Evolutionary conservation across 345 rosid genomes (phyloP).

Genomic region (Eucalyptus cladocalyx): DNA sequence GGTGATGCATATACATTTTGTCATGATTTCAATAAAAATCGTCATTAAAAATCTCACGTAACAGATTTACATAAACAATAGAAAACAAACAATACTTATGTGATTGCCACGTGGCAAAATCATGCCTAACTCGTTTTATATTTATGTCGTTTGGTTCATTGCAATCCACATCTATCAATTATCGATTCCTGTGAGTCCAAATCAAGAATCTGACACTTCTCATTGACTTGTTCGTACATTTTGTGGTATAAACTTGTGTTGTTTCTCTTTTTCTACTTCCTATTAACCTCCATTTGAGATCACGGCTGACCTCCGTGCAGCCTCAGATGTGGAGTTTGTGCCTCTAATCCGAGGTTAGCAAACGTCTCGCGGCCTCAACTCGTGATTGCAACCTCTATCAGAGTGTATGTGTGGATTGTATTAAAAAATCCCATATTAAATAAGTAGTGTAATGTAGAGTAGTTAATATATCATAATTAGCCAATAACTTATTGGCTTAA

Average conservation of each 20-base stretch:
- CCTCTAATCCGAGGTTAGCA: neutral
- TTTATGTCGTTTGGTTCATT: neutral
- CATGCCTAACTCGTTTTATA: neutral
- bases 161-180: neutral
- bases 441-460: rapidly evolving
- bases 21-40: neutral
- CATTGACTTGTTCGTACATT: neutral
- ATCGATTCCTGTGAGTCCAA: rapidly evolving
- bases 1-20: neutral
- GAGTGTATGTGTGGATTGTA: too few relatives aligned
- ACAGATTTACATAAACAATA: neutral
- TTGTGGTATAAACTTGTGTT: neutral
- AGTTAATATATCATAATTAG: too few relatives aligned
- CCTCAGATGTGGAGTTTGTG: neutral
- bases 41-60: neutral
- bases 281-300: neutral
- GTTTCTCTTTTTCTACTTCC: neutral
- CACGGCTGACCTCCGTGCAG: neutral
- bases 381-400: neutral
- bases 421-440: too few relatives aligned
- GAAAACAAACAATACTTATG: neutral
- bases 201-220: neutral
- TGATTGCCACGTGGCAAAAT: neutral
- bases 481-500: rapidly evolving
- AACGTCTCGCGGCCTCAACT: neutral